phyloP scores from a whole-genome alignment of 441 rosid genomes.

The Capsella rubella region DNA sequence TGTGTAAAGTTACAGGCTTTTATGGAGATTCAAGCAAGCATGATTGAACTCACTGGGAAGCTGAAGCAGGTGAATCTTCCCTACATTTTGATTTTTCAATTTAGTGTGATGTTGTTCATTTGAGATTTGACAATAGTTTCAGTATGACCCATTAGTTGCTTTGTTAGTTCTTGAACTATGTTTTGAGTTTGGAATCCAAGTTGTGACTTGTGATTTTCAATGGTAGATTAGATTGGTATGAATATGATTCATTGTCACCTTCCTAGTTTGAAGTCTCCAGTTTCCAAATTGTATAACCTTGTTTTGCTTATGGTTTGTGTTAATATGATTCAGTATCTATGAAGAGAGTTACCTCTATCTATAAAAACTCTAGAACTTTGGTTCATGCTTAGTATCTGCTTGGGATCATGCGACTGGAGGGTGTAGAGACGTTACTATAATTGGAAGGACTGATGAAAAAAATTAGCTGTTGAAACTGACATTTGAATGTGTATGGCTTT shows the following conservation, averaged over 20 bases:
- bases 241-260: conserved; percentile 6
- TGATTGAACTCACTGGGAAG: conserved; percentile 86
- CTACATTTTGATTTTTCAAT: conserved; percentile 21
- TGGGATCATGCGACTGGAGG: not conserved
- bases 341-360: not conserved
- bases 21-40: conserved; percentile 87
- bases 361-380: too few relatives aligned
- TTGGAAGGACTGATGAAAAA: not conserved
- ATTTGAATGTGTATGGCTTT: conserved; percentile 30
- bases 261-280: not conserved
- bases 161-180: too few relatives aligned
- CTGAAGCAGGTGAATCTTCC: conserved; percentile 61
- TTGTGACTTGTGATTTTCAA: not conserved
- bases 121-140: not conserved
- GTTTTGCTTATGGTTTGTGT: not conserved
- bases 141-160: too few relatives aligned
- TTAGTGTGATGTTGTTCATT: not conserved
- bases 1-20: conserved; percentile 56
- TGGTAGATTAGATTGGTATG: not conserved
- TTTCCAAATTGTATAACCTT: not conserved
- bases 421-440: not conserved
- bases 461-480: conserved; percentile 8
- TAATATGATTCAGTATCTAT: not conserved
- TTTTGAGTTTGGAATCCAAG: not conserved
- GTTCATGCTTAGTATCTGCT: too few relatives aligned